Percentiles rank a stretch among this genome's conserved stretches.
phyloP scores from a whole-genome alignment of 345 rosid species.

The Hibiscus trionum region DNA sequence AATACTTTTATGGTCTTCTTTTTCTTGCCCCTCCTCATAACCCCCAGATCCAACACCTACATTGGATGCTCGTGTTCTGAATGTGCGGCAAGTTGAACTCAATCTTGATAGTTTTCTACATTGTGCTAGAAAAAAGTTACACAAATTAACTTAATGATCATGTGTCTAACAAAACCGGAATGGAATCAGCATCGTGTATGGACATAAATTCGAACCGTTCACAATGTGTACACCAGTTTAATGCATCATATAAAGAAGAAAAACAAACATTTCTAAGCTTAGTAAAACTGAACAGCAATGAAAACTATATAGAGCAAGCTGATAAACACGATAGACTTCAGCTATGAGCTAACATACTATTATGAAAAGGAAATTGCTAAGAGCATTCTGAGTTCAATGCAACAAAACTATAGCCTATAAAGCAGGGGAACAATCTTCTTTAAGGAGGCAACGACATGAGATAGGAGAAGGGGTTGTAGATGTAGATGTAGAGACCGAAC shows the following conservation, averaged over 20 bases:
- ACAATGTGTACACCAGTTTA: background rate
- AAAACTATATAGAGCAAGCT: background rate
- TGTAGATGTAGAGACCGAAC: background rate
- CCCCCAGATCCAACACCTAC: slow-evolving; percentile 66
- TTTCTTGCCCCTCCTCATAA: slow-evolving; percentile 45
- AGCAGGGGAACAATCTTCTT: background rate
- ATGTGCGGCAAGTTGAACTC: slow-evolving; percentile 22
- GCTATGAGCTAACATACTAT: background rate
- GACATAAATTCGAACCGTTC: background rate
- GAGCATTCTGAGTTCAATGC: background rate
- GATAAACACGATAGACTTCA: background rate
- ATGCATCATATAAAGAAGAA: background rate
- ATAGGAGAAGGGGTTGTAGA: background rate
- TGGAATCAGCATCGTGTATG: background rate
- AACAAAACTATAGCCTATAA: background rate
- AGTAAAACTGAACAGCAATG: background rate
- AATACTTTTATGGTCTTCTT: slow-evolving; percentile 28
- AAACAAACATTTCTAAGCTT: background rate
- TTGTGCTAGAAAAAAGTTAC: slow-evolving; percentile 48
- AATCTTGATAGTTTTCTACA: slow-evolving; percentile 41
- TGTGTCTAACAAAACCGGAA: background rate
- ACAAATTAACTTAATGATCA: slow-evolving; percentile 1
- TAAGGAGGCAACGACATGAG: background rate
- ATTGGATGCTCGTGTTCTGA: slow-evolving; percentile 58
- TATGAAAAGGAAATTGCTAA: background rate